These are phyloP conservation scores for Friedmanniomyces endolithicus DNA, from an alignment of 495 filamentous ascomycete genomes.

Conservation along the genomic window DNA sequence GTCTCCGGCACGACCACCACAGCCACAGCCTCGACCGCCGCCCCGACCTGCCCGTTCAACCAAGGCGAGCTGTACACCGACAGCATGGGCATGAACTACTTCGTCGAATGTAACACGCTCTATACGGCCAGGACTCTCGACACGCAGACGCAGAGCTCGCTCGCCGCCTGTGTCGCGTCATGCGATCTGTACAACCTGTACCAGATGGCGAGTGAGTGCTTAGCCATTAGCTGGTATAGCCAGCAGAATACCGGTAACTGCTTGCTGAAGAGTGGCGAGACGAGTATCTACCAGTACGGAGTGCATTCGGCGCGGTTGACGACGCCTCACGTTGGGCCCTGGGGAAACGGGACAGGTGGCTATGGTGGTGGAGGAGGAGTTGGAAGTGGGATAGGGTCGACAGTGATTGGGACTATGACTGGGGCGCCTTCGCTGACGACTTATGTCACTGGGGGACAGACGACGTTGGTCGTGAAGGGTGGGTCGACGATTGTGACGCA, in stretches of 20 bases:
- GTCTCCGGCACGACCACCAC: background rate
- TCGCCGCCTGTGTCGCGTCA: conserved; percentile 11
- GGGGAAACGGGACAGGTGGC: conserved; percentile 1
- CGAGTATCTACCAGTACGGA: background rate
- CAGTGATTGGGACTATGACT: conserved; percentile 1
- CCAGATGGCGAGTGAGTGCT: conserved; percentile 8
- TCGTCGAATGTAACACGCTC: conserved; percentile 12
- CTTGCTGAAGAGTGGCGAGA: conserved; percentile 2
- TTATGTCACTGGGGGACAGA: conserved; percentile 3
- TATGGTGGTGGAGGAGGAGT: background rate
- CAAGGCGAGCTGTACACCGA: conserved; percentile 1
- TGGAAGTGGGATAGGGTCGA: background rate
- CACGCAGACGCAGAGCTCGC: conserved; percentile 1
- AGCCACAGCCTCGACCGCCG: background rate
- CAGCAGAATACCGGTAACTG: background rate
- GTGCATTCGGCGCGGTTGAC: background rate
- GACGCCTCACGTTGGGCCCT: background rate
- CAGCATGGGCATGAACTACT: conserved; percentile 12
- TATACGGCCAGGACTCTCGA: conserved; percentile 10
- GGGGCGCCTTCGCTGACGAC: background rate
- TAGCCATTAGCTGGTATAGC: conserved; percentile 10
- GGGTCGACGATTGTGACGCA: too few relatives aligned
- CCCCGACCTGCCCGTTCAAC: conserved; percentile 11
- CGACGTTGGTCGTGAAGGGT: background rate
- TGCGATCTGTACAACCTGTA: conserved; percentile 22